Evolutionary conservation across 2,329 filamentous ascomycete species (phyloP).

Genomic region (Colletotrichum chrysophilum): DNA sequence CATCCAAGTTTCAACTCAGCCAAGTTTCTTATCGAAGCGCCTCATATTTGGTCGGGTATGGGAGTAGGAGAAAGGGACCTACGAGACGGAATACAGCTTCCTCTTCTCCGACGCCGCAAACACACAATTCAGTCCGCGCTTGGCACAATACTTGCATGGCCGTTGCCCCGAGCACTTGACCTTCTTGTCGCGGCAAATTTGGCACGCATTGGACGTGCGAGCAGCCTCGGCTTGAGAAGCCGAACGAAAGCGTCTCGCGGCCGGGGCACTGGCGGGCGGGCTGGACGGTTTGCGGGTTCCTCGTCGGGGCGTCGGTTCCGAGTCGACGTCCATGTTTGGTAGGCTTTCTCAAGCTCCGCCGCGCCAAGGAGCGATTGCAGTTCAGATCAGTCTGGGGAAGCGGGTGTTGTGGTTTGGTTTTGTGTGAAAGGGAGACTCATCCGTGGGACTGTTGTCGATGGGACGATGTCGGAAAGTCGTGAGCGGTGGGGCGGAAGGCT

Average conservation of each 20-base stretch:
- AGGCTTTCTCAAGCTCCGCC: neutral
- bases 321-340: neutral
- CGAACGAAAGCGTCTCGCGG: constrained; percentile 3
- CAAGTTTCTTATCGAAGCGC: neutral
- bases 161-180: constrained; percentile 13
- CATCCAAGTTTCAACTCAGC: neutral
- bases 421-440: neutral
- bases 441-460: neutral
- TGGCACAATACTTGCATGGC: constrained; percentile 16
- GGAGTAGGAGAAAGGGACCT: neutral
- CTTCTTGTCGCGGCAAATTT: constrained; percentile 14
- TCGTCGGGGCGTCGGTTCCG: neutral
- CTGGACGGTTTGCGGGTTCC: neutral
- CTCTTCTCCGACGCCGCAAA: constrained; percentile 3
- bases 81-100: constrained; percentile 14
- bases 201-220: neutral
- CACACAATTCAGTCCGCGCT: neutral
- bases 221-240: constrained; percentile 11
- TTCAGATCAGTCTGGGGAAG: neutral
- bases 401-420: neutral
- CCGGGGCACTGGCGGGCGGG: neutral
- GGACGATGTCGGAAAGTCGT: neutral
- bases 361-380: neutral
- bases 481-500: neutral
- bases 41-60: neutral